These are phyloP conservation scores for Lentinula sp. DNA, from an alignment of 768 basidiomycete species.

Conservation along the genomic window DNA sequence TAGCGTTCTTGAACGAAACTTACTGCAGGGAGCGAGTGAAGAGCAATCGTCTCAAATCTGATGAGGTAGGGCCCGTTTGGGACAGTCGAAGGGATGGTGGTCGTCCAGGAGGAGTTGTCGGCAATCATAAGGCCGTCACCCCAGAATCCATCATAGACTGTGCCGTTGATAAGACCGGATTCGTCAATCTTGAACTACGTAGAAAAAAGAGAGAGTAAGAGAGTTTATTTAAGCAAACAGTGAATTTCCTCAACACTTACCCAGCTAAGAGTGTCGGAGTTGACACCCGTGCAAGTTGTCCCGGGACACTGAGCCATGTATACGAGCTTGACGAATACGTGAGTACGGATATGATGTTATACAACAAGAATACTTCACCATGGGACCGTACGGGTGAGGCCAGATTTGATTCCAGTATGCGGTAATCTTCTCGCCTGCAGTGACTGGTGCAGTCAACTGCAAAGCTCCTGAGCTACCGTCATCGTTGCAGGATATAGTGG, in stretches of 20 bases:
- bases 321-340: constrained; percentile 22
- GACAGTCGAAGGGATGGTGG: constrained; percentile 35
- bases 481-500: constrained; percentile 40
- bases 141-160: constrained; percentile 32
- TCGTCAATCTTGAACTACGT: constrained; percentile 40
- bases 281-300: constrained; percentile 33
- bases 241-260: constrained; percentile 16
- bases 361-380: constrained; percentile 19
- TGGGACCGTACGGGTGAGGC: constrained; percentile 38
- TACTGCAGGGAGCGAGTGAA: constrained; percentile 48
- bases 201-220: too few relatives aligned
- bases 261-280: constrained; percentile 33
- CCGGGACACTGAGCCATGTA: constrained; percentile 43
- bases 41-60: constrained; percentile 42
- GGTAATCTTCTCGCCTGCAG: constrained; percentile 35
- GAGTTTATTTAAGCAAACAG: too few relatives aligned
- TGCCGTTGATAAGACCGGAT: constrained; percentile 38
- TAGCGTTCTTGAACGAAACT: constrained; percentile 4
- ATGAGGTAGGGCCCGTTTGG: constrained; percentile 41
- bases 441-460: constrained; percentile 35
- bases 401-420: constrained; percentile 41
- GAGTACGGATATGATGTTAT: not conserved
- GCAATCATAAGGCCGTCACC: constrained; percentile 37
- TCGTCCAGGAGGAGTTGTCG: constrained; percentile 39
- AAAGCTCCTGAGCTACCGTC: constrained; percentile 32